A percentile compares a stretch with the other conserved stretches of the same genome.
These are phyloP conservation scores for Mycena maculata DNA, from an alignment of 768 basidiomycete species.

Conservation along the genomic window DNA sequence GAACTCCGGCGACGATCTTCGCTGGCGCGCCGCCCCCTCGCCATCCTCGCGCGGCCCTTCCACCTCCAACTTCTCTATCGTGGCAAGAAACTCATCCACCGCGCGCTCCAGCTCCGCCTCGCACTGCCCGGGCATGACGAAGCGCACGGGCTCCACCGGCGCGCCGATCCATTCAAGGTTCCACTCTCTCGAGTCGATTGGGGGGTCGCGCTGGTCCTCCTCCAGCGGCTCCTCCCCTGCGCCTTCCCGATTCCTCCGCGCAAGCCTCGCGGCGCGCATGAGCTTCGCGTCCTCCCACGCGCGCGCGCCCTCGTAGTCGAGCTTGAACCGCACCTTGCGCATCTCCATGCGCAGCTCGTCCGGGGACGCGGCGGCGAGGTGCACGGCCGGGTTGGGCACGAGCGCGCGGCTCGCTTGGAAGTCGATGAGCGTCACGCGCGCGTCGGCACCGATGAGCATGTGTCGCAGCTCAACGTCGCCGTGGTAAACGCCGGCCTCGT, in stretches of 20 bases:
- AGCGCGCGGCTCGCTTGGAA: conserved; percentile 57
- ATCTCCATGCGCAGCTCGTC: conserved; percentile 62
- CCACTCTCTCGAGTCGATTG: conserved; percentile 69
- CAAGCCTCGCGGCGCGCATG: conserved; percentile 26
- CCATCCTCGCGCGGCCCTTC: conserved; percentile 6
- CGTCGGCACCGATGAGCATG: conserved; percentile 67
- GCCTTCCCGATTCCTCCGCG: conserved; percentile 10
- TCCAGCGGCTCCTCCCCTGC: neutral
- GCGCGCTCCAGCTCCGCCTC: conserved; percentile 22
- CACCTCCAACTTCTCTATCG: conserved; percentile 31
- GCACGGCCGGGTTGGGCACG: conserved; percentile 42
- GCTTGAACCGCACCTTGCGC: conserved; percentile 65
- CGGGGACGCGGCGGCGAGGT: conserved; percentile 49
- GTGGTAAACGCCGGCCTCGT: conserved; percentile 60
- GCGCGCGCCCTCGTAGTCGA: conserved; percentile 54
- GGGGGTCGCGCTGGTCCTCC: conserved; percentile 74
- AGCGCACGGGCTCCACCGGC: conserved; percentile 20
- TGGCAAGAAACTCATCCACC: conserved; percentile 25
- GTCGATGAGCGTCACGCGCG: conserved; percentile 64
- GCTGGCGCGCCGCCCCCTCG: neutral
- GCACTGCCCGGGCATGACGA: conserved; percentile 35
- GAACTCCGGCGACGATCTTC: conserved; percentile 26
- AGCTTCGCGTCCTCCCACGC: conserved; percentile 29
- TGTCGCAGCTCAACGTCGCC: conserved; percentile 61
- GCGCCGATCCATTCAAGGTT: conserved; percentile 47